Conservation (phyloP, 78 protist genomes). For the Carpediemonas membranifera region DNA sequence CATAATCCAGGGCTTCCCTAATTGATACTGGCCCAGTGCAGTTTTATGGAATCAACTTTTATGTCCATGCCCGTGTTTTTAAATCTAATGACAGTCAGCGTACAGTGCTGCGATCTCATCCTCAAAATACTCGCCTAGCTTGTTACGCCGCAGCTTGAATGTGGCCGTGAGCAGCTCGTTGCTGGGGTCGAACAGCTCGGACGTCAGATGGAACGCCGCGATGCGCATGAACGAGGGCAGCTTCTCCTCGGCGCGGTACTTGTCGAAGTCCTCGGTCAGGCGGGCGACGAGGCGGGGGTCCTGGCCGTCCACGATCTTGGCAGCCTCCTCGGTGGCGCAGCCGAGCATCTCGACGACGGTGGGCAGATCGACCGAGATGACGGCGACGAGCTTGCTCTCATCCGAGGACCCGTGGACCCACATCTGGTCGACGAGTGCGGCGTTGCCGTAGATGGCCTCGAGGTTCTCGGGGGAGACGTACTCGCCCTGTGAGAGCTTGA, state of each 20-base stretch:
- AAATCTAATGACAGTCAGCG: no score
- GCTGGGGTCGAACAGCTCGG: not conserved
- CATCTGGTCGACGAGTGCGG: not conserved
- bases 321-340: not conserved
- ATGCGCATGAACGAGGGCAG: not conserved
- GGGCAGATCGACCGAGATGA: not conserved
- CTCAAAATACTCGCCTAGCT: not conserved
- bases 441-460: not conserved
- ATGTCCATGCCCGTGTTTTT: no score
- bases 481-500: not conserved
- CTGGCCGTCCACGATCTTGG: not conserved
- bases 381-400: not conserved
- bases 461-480: conserved; percentile 1
- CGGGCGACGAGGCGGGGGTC: not conserved
- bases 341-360: not conserved
- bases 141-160: not conserved
- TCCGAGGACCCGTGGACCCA: not conserved
- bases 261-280: not conserved
- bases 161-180: not conserved
- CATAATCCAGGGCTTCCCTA: no score
- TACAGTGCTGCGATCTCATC: not conserved
- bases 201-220: not conserved
- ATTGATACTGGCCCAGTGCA: no score
- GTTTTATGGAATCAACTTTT: no score
- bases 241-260: not conserved